Conservation (phyloP, 495 filamentous ascomycete species). For the Xylaria sp. region DNA sequence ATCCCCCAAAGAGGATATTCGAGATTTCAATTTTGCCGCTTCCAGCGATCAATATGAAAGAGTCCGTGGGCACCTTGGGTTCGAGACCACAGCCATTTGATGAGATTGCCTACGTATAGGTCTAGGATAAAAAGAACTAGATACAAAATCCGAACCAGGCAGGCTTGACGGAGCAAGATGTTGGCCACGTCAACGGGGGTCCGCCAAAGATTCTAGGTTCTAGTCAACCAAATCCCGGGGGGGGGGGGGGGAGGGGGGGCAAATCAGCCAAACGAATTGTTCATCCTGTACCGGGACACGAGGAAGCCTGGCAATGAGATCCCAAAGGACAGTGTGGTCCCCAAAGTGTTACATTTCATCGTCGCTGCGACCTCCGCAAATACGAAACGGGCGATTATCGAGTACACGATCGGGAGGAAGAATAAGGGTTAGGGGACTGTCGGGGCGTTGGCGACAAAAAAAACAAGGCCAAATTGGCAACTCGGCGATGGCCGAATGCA, state of each 20-base stretch:
- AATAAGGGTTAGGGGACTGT: neutral
- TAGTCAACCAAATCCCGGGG: too few relatives aligned
- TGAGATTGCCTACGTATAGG: slow-evolving; percentile 43
- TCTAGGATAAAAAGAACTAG: slow-evolving; percentile 30
- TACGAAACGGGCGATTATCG: slow-evolving; percentile 30
- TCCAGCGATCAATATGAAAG: neutral
- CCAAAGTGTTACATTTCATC: slow-evolving; percentile 43
- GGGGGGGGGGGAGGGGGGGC: too few relatives aligned
- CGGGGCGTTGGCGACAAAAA: neutral
- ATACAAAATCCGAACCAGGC: neutral
- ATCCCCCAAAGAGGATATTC: neutral
- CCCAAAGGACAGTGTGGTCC: slow-evolving; percentile 36
- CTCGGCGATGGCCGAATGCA: neutral
- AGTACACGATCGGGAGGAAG: slow-evolving; percentile 41
- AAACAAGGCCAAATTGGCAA: slow-evolving; percentile 11
- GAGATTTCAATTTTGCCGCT: neutral
- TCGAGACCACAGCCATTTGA: slow-evolving; percentile 48
- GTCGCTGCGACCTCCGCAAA: slow-evolving; percentile 31
- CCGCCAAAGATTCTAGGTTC: too few relatives aligned
- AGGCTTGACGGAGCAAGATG: slow-evolving; percentile 9
- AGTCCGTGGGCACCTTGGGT: neutral
- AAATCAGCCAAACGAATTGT: neutral
- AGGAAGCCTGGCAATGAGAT: slow-evolving; percentile 13
- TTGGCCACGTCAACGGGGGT: slow-evolving; percentile 4
- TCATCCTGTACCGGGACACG: slow-evolving; percentile 4